phyloP scores from a whole-genome alignment of 768 basidiomycete genomes.

The Hericium alpestre region DNA sequence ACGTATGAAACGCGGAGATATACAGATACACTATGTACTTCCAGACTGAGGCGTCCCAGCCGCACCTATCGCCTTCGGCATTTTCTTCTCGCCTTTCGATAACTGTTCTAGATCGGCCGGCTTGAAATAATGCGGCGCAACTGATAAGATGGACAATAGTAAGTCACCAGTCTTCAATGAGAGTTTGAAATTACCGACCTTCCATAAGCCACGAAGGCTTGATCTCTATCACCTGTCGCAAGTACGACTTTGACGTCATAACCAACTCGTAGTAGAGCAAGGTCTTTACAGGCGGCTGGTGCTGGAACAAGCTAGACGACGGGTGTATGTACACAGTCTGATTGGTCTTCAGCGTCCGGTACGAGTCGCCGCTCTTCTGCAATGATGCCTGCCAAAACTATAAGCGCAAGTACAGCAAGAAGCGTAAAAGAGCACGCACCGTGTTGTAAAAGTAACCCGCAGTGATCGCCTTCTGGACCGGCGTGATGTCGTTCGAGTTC shows the following conservation, averaged over 20 bases:
- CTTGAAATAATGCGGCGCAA: constrained; percentile 96
- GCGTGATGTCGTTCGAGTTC: constrained; percentile 85
- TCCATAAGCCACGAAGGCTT: constrained; percentile 91
- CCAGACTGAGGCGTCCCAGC: constrained; percentile 5
- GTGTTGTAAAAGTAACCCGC: constrained; percentile 96
- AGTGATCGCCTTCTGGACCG: constrained; percentile 91
- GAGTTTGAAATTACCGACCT: constrained; percentile 35
- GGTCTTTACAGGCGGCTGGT: constrained; percentile 86
- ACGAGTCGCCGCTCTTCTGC: constrained; percentile 94
- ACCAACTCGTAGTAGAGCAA: constrained; percentile 95
- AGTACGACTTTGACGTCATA: constrained; percentile 94
- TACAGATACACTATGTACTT: no score
- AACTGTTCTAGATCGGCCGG: constrained; percentile 71
- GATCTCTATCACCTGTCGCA: constrained; percentile 98
- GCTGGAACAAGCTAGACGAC: constrained; percentile 88
- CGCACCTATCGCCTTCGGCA: constrained; percentile 68
- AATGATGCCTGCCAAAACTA: constrained; percentile 56
- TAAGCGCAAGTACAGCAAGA: neutral
- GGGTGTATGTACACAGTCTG: constrained; percentile 97
- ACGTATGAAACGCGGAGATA: no score
- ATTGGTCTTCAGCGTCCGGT: constrained; percentile 90
- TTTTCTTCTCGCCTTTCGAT: constrained; percentile 77
- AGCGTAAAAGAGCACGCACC: constrained; percentile 29
- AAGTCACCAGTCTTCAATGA: neutral
- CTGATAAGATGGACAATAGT: constrained; percentile 26